These are phyloP conservation scores for Grigorovia jiainica DNA, from an alignment of 805 yeast species.

Conservation along the genomic window DNA sequence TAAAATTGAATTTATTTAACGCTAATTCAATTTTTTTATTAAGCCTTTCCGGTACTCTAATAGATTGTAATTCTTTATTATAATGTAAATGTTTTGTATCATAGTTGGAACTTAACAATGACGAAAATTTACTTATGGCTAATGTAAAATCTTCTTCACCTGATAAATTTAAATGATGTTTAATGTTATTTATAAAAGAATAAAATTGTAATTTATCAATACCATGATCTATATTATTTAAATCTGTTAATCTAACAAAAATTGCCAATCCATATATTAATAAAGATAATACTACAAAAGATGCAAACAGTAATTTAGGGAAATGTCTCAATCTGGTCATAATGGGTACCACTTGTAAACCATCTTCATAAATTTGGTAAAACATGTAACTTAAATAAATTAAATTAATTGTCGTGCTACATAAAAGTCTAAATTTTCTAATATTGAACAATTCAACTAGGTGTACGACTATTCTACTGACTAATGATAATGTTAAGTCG, in stretches of 20 bases:
- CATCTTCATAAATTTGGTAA: constrained; percentile 37
- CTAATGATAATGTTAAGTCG: constrained; percentile 42
- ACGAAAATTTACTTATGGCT: constrained; percentile 16
- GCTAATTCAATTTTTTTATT: not conserved
- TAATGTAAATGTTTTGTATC: constrained; percentile 15
- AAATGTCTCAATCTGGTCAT: constrained; percentile 49
- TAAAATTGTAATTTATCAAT: constrained; percentile 22
- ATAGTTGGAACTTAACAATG: constrained; percentile 17
- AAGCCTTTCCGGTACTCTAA: constrained; percentile 1
- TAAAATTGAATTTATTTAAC: no score
- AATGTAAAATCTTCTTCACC: constrained; percentile 26
- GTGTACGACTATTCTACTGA: constrained; percentile 55
- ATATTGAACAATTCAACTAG: constrained; percentile 46
- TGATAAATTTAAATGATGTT: constrained; percentile 21
- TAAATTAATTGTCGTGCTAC: constrained; percentile 53
- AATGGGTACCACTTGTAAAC: constrained; percentile 42
- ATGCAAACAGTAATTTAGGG: constrained; percentile 42
- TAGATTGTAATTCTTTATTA: constrained; percentile 20
- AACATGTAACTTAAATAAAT: constrained; percentile 41
- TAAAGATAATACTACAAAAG: constrained; percentile 52
- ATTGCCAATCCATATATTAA: constrained; percentile 50
- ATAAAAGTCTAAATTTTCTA: constrained; percentile 49
- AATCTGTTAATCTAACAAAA: constrained; percentile 37
- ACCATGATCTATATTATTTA: constrained; percentile 5
- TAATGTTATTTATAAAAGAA: constrained; percentile 31